Evolutionary conservation across 352 stramenopile species (phyloP).

Genomic region (Phytopythium kandeliae): DNA sequence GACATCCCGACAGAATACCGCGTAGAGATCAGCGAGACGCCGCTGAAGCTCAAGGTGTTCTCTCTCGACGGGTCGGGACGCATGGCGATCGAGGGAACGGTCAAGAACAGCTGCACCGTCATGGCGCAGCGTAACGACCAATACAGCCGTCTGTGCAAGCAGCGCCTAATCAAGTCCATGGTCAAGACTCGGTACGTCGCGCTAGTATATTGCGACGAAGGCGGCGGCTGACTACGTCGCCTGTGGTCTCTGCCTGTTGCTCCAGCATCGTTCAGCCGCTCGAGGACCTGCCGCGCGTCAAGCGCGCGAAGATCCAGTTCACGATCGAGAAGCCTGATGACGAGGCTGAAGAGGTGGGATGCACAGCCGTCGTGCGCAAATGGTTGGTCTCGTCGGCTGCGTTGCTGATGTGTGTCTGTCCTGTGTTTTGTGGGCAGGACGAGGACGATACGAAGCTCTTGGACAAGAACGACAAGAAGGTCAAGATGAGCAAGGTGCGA

Average conservation of each 20-base stretch:
- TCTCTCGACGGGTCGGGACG: conserved; percentile 78
- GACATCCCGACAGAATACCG: conserved; percentile 80
- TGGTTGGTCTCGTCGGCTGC: no score
- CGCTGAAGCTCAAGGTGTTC: conserved; percentile 81
- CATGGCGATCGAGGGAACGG: conserved; percentile 83
- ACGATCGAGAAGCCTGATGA: conserved; percentile 74
- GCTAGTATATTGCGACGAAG: not conserved
- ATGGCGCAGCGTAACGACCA: conserved; percentile 81
- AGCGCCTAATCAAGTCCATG: conserved; percentile 85
- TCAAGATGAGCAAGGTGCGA: conserved; percentile 86
- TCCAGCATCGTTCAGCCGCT: conserved; percentile 72
- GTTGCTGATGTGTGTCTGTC: not conserved
- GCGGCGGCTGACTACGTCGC: no score
- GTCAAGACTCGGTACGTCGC: conserved; percentile 58
- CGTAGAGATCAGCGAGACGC: conserved; percentile 70
- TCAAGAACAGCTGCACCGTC: conserved; percentile 84
- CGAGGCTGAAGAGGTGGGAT: conserved; percentile 54
- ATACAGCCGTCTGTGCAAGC: conserved; percentile 83
- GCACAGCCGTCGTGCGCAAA: no score
- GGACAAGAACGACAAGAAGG: conserved; percentile 79
- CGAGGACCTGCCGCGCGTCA: conserved; percentile 69
- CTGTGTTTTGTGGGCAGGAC: conserved; percentile 22
- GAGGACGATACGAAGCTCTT: conserved; percentile 43
- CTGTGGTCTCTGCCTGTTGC: no score
- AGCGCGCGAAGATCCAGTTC: conserved; percentile 77